Evolutionary conservation across 345 rosid genomes (phyloP).

Genomic region (Brassica juncea): DNA sequence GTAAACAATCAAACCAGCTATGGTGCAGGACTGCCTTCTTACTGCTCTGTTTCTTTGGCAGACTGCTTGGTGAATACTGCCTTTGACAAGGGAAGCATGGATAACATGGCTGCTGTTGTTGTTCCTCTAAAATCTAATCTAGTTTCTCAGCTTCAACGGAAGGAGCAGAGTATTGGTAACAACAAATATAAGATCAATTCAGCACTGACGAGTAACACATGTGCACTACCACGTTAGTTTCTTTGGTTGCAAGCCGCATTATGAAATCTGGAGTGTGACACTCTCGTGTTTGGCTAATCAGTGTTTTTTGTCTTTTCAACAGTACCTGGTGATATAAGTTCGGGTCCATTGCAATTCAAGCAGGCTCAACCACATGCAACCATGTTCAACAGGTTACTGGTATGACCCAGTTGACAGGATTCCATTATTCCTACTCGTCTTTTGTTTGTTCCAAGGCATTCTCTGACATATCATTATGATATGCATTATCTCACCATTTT

Average conservation of each 20-base stretch:
- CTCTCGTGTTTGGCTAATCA: constrained; percentile 30
- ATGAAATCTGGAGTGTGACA: constrained; percentile 18
- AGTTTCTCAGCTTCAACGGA: constrained; percentile 46
- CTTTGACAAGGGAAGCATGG: constrained; percentile 75
- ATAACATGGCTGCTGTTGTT: constrained; percentile 81
- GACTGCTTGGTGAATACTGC: constrained; percentile 79
- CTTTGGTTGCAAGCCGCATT: constrained; percentile 13
- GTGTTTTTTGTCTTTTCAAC: constrained; percentile 18
- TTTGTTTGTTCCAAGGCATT: background rate
- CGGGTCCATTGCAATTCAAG: constrained; percentile 49
- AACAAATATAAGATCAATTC: constrained; percentile 42
- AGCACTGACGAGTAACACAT: constrained; percentile 36
- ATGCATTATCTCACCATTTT: constrained; percentile 3
- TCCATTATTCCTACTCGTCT: constrained; percentile 12
- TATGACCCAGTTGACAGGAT: constrained; percentile 41
- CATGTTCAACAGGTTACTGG: constrained; percentile 77
- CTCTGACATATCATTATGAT: background rate
- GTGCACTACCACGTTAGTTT: constrained; percentile 54
- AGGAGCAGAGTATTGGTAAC: constrained; percentile 44
- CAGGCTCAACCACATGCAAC: constrained; percentile 52
- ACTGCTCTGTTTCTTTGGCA: constrained; percentile 75
- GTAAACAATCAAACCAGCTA: constrained; percentile 44
- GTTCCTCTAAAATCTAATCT: constrained; percentile 61
- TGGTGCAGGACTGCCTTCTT: constrained; percentile 52
- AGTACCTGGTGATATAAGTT: constrained; percentile 44